These are phyloP conservation scores for Monosporascus sp. DNA, from an alignment of 2,329 filamentous ascomycete genomes.

Conservation along the genomic window DNA sequence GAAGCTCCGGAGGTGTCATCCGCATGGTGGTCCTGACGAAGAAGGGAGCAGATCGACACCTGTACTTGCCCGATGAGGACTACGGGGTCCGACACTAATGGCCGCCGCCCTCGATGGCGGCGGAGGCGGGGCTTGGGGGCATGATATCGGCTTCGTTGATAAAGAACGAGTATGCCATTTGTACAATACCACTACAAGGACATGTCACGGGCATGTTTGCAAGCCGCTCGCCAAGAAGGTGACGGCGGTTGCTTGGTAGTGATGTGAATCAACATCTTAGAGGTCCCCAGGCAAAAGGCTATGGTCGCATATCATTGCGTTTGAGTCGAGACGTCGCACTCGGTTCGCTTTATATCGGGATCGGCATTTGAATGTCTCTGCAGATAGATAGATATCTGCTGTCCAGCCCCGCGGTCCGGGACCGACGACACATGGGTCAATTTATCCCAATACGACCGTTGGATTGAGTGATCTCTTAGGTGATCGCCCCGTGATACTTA, in stretches of 20 bases:
- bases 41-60: constrained; percentile 82
- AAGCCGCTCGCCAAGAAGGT: not conserved
- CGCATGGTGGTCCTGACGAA: constrained; percentile 94
- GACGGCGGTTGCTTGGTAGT: not conserved
- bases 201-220: not conserved
- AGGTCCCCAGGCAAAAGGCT: not conserved
- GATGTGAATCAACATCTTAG: not conserved
- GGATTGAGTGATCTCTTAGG: no score
- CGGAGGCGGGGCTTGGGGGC: no score
- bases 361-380: no score
- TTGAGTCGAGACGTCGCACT: no score
- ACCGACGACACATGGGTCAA: not conserved
- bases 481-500: no score
- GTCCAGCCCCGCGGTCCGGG: no score
- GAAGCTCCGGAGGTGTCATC: constrained; percentile 96
- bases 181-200: constrained; percentile 3
- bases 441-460: no score
- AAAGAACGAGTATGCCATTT: constrained; percentile 7
- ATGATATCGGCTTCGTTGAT: constrained; percentile 1
- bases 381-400: no score
- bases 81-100: constrained; percentile 70
- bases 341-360: no score
- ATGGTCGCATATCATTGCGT: no score
- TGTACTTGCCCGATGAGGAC: constrained; percentile 90
- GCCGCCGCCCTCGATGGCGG: constrained; percentile 15